Evolutionary conservation across 805 yeast genomes (phyloP).

Genomic region (Cyberlindnera maritima): DNA sequence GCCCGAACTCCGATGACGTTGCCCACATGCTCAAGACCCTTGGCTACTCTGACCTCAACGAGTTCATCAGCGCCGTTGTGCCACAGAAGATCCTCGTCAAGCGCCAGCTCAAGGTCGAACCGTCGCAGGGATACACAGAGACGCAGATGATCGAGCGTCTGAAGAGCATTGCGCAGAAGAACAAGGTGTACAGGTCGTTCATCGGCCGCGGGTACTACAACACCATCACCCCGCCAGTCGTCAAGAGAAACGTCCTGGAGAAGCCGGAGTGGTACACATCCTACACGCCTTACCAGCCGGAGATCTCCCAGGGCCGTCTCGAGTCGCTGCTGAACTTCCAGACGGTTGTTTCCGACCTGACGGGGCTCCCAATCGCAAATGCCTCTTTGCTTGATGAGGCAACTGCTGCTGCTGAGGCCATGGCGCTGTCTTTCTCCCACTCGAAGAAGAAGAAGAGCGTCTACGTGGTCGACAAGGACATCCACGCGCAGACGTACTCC

Average conservation of each 20-base stretch:
- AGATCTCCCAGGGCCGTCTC: constrained; percentile 93
- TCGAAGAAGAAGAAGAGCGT: constrained; percentile 62
- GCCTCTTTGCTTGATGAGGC: constrained; percentile 96
- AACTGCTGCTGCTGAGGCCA: constrained; percentile 96
- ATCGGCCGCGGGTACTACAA: constrained; percentile 96
- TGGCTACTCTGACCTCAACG: constrained; percentile 64
- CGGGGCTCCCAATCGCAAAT: constrained; percentile 93
- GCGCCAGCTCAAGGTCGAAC: constrained; percentile 65
- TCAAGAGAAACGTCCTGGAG: constrained; percentile 88
- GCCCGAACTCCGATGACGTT: constrained; percentile 68
- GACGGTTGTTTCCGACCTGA: constrained; percentile 85
- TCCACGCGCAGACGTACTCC: constrained; percentile 83
- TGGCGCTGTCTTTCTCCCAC: constrained; percentile 75
- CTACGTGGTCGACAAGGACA: constrained; percentile 70
- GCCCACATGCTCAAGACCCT: constrained; percentile 60
- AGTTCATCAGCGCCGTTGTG: constrained; percentile 68
- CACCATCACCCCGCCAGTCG: constrained; percentile 85
- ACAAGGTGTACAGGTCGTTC: constrained; percentile 67
- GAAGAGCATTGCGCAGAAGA: constrained; percentile 67
- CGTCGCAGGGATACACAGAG: constrained; percentile 76
- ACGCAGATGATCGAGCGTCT: constrained; percentile 72
- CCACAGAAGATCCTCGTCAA: constrained; percentile 73
- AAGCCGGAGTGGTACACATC: constrained; percentile 99
- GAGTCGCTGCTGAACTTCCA: constrained; percentile 89
- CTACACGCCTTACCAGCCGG: constrained; percentile 98